Percentiles rank a stretch among this genome's conserved stretches.
These are phyloP conservation scores for Haematococcus lacustris DNA, from an alignment of 139 green algal species.

Conservation along the genomic window DNA sequence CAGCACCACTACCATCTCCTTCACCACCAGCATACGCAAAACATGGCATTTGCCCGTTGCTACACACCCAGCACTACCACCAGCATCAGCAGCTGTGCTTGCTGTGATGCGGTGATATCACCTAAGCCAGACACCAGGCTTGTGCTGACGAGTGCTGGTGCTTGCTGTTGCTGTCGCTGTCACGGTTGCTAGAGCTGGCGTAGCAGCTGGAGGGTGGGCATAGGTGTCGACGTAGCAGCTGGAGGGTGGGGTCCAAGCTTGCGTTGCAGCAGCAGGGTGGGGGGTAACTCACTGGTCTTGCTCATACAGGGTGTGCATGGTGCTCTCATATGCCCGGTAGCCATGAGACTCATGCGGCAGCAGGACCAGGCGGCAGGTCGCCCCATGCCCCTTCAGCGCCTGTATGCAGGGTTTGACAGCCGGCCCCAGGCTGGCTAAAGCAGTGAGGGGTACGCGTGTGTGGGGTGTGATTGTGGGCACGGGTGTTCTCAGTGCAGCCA, in stretches of 20 bases:
- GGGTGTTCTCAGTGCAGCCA: neutral
- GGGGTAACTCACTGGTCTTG: constrained; percentile 59
- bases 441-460: neutral
- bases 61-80: too few relatives aligned
- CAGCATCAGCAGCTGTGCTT: neutral
- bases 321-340: constrained; percentile 69
- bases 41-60: too few relatives aligned
- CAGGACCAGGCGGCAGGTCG: constrained; percentile 71
- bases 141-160: neutral
- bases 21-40: neutral
- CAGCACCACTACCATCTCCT: neutral
- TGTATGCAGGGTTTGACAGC: neutral
- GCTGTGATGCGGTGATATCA: too few relatives aligned
- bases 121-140: neutral
- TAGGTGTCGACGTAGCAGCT: too few relatives aligned
- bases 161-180: neutral
- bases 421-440: neutral
- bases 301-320: constrained; percentile 74
- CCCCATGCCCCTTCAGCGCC: constrained; percentile 84
- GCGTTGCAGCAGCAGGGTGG: too few relatives aligned
- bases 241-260: too few relatives aligned
- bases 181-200: neutral
- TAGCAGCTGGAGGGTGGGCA: too few relatives aligned
- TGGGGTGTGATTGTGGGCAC: neutral
- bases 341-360: constrained; percentile 91